phyloP scores from a whole-genome alignment of 192 early-diverging fungal species.

The Coemansia nantahalensis region DNA sequence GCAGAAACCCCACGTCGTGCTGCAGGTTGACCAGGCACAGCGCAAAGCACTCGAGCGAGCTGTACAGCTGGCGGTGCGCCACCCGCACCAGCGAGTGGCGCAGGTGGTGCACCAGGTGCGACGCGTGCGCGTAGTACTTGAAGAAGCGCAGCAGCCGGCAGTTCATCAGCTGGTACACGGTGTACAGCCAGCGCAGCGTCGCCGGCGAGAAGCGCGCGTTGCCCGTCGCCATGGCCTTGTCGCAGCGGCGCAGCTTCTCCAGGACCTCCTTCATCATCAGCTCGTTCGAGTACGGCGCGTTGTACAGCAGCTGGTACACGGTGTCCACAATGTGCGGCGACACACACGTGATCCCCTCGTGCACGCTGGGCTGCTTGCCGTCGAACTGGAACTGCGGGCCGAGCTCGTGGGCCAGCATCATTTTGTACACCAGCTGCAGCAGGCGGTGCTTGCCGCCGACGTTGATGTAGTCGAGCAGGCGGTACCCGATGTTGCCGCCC shows the following conservation, averaged over 20 bases:
- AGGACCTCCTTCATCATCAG: constrained; percentile 71
- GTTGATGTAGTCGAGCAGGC: constrained; percentile 68
- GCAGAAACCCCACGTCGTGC: constrained; percentile 49
- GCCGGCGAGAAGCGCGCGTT: constrained; percentile 46
- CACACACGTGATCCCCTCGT: constrained; percentile 57
- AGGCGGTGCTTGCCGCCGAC: constrained; percentile 66
- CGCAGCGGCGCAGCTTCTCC: constrained; percentile 66
- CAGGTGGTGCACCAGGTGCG: constrained; percentile 66
- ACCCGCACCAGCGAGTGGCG: constrained; percentile 64
- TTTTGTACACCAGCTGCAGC: constrained; percentile 66
- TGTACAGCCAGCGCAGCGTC: constrained; percentile 67
- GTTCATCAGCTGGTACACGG: constrained; percentile 70
- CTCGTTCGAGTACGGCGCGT: constrained; percentile 71
- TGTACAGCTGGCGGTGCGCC: constrained; percentile 65
- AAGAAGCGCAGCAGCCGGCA: constrained; percentile 70
- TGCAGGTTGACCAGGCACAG: constrained; percentile 58
- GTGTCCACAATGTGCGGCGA: constrained; percentile 73
- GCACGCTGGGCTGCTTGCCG: constrained; percentile 44
- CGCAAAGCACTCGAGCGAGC: constrained; percentile 66
- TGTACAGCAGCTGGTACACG: constrained; percentile 73
- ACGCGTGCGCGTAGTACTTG: constrained; percentile 66
- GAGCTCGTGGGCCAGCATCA: constrained; percentile 66
- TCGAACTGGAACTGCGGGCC: constrained; percentile 60
- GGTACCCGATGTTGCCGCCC: constrained; percentile 64
- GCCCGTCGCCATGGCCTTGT: constrained; percentile 58